These are phyloP conservation scores for Ustilago nuda DNA, from an alignment of 1,284 basidiomycete genomes.

Conservation along the genomic window DNA sequence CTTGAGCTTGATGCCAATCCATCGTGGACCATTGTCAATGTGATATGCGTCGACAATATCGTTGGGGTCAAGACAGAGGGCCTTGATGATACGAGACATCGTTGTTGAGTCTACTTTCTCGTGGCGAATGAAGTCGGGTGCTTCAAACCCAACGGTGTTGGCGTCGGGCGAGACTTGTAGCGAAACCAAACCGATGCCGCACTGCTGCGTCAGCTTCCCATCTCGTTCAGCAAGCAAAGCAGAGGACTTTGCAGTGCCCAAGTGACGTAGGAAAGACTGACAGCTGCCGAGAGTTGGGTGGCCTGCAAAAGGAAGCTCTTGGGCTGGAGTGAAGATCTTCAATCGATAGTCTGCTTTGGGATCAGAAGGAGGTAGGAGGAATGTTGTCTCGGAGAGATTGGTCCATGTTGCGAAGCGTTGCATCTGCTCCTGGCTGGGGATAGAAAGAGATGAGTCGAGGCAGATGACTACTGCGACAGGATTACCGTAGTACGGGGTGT, in stretches of 20 bases:
- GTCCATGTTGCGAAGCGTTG: conserved; percentile 60
- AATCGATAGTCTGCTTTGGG: conserved; percentile 53
- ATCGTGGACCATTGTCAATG: conserved; percentile 62
- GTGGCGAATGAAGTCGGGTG: conserved; percentile 45
- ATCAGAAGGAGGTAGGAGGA: conserved; percentile 46
- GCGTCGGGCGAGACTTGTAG: conserved; percentile 27
- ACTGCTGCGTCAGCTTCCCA: conserved; percentile 54
- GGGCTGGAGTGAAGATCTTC: conserved; percentile 57
- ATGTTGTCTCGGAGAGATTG: conserved; percentile 63
- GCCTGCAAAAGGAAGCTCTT: conserved; percentile 62
- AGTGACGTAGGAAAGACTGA: conserved; percentile 45
- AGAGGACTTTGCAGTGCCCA: conserved; percentile 11
- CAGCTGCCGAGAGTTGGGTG: conserved; percentile 62
- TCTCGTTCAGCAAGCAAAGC: conserved; percentile 7
- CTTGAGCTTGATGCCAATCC: conserved; percentile 52
- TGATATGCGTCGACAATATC: conserved; percentile 44
- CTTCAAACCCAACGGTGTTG: conserved; percentile 33
- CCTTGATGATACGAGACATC: conserved; percentile 24
- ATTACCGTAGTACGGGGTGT: conserved; percentile 52
- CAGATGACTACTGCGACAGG: conserved; percentile 62
- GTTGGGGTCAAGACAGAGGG: conserved; percentile 25
- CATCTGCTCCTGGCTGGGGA: conserved; percentile 45
- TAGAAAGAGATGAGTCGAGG: conserved; percentile 19
- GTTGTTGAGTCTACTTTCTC: conserved; percentile 37
- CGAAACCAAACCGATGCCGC: conserved; percentile 51